A percentile compares a stretch with the other conserved stretches of the same genome.
These are phyloP conservation scores for Vairimorpha necatrix DNA, from an alignment of 371 early-diverging fungal species.

Conservation along the genomic window DNA sequence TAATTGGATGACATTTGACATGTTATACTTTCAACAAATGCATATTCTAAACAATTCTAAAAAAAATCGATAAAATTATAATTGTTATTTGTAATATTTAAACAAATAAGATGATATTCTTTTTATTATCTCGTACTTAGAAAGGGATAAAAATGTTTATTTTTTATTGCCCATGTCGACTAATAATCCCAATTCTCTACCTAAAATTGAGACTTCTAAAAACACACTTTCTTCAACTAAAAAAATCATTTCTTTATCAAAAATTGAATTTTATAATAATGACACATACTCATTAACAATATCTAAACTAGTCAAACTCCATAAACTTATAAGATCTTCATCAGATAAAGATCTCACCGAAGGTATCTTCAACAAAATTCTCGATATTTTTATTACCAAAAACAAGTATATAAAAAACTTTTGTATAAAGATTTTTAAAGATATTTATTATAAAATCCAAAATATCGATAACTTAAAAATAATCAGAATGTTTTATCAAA, in stretches of 20 bases:
- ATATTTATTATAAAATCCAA: slow-evolving; percentile 14
- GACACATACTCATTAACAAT: slow-evolving; percentile 16
- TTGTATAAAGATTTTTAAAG: slow-evolving; percentile 16
- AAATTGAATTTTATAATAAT: slow-evolving; percentile 7
- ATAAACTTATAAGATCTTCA: slow-evolving; percentile 8
- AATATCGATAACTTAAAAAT: slow-evolving; percentile 18
- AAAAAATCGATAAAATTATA: too few species aligned
- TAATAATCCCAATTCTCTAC: too few species aligned
- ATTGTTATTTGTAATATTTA: too few species aligned
- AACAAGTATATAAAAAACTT: slow-evolving; percentile 6
- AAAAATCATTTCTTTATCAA: slow-evolving; percentile 17
- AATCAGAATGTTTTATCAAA: slow-evolving; percentile 29
- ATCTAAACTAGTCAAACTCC: slow-evolving; percentile 9
- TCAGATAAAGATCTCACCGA: slow-evolving; percentile 5
- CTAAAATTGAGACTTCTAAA: neutral
- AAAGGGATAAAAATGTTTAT: too few species aligned
- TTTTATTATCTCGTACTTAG: too few species aligned
- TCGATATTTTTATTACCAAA: slow-evolving; percentile 16
- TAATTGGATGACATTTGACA: too few species aligned
- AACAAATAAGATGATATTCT: too few species aligned
- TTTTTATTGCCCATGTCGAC: too few species aligned
- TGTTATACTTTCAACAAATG: too few species aligned
- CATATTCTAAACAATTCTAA: too few species aligned
- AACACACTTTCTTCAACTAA: neutral
- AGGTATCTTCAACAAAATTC: slow-evolving; percentile 22